A percentile compares a stretch with the other conserved stretches of the same genome.
Evolutionary conservation across 2,329 filamentous ascomycete species (phyloP).

Genomic region (Tolypocladium pustulatum): DNA sequence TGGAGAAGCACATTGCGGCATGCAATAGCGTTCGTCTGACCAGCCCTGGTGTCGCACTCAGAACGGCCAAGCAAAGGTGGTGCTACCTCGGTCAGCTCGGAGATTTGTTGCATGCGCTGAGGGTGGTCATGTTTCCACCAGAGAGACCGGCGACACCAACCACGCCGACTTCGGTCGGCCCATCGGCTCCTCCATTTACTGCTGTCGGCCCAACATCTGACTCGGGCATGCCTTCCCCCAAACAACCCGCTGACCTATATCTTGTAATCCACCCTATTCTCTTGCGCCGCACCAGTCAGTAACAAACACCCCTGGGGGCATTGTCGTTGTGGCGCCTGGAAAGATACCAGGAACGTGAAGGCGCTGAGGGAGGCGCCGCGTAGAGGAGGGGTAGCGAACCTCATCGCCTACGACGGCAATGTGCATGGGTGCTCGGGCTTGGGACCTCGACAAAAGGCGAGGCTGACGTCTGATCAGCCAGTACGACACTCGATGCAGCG

Average conservation of each 20-base stretch:
- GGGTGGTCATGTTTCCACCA: neutral
- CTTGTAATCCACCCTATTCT: neutral
- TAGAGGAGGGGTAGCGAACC: neutral
- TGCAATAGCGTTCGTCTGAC: neutral
- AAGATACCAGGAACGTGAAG: neutral
- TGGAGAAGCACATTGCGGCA: neutral
- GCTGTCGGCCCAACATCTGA: neutral
- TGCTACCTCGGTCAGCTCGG: neutral
- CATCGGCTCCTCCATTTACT: neutral
- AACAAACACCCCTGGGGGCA: neutral
- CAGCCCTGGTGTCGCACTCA: neutral
- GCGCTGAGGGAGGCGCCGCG: neutral
- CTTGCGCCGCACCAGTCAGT: neutral
- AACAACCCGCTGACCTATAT: neutral
- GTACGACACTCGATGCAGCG: neutral
- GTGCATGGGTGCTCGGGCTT: neutral
- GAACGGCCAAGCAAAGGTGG: neutral
- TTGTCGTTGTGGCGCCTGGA: neutral
- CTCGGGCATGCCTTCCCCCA: neutral
- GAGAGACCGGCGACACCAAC: neutral
- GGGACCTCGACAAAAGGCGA: neutral
- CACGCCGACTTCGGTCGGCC: slow-evolving; percentile 1
- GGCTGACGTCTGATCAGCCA: neutral
- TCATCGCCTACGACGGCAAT: neutral
- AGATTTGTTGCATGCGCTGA: neutral